phyloP scores from a whole-genome alignment of 805 yeast species.

The Clavispora santaluciae region DNA sequence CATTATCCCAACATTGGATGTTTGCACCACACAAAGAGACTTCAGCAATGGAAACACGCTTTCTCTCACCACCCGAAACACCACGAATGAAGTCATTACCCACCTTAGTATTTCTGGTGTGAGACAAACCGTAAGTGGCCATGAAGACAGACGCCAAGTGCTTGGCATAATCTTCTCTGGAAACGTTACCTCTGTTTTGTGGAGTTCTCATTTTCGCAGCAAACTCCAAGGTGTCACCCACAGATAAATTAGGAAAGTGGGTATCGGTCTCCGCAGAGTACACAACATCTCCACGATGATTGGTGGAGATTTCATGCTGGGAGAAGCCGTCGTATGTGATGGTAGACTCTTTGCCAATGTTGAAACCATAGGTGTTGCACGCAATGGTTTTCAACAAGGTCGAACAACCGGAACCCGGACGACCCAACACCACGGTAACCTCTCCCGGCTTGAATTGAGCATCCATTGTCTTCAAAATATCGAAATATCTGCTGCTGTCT shows the following conservation, averaged over 20 bases:
- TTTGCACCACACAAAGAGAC: slow-evolving; percentile 48
- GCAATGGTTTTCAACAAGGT: slow-evolving; percentile 62
- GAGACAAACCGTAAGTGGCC: slow-evolving; percentile 49
- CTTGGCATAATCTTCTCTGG: slow-evolving; percentile 46
- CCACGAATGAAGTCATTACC: slow-evolving; percentile 66
- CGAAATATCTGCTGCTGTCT: slow-evolving; percentile 28
- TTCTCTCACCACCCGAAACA: slow-evolving; percentile 70
- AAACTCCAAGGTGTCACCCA: slow-evolving; percentile 59
- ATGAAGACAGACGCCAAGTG: slow-evolving; percentile 40
- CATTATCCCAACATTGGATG: slow-evolving; percentile 60
- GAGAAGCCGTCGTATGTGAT: slow-evolving; percentile 54
- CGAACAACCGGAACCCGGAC: slow-evolving; percentile 82
- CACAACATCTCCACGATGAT: slow-evolving; percentile 64
- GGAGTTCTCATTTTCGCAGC: slow-evolving; percentile 64
- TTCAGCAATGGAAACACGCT: slow-evolving; percentile 67
- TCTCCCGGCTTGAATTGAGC: slow-evolving; percentile 60
- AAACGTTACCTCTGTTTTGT: slow-evolving; percentile 54
- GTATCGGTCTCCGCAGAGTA: slow-evolving; percentile 65
- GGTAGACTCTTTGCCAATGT: slow-evolving; percentile 40
- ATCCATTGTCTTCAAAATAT: slow-evolving; percentile 62
- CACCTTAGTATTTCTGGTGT: slow-evolving; percentile 53
- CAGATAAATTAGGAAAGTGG: slow-evolving; percentile 66
- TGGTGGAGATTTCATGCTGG: slow-evolving; percentile 43
- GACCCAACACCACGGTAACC: slow-evolving; percentile 65
- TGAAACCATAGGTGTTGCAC: slow-evolving; percentile 58